Base-by-base conservation (phyloP, 352 stramenopile species). In the Blastocystis sp. region DNA sequence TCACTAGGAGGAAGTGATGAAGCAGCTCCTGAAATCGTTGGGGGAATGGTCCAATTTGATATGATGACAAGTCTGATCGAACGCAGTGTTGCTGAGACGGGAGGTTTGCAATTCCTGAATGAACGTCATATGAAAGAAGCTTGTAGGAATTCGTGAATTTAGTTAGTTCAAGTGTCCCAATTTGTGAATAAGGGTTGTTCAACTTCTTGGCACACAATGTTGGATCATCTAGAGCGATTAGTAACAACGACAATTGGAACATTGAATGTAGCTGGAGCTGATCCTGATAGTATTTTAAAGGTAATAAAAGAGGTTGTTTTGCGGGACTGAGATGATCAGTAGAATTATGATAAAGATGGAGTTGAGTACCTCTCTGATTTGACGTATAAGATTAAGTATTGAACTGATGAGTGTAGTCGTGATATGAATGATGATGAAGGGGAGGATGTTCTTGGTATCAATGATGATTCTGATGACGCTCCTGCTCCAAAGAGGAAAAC, bases 161-260 rank as follows among this genome's bases (percentile, higher is more conserved):
- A 17, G 51, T 27, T 15, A 27, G 33, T 17, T 22, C 3, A 48
- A 81, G 70, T 81, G 44, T 81, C 70, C 4, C 70, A 81, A 56
- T 81, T 48, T 44, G 70, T 81, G 70, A 81, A 81, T 64, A 81
- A 81, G 51, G 40, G 70, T 27, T 81, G 70, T 4, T 81, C 70
- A 2, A 60, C 15, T 19, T 81, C 70, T 13, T 81, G 70, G 70
- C 22, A 81, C 4, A 40, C 44, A 22, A 81, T 81, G 70, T 19
- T 81, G 42, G 27, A 62, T 11, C 70, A 81, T 81, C 19, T 81
- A 0, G 53, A 42, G 15, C 42, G 54, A 11, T 37, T 60, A 27
- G 27, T 22, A 6, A n/a, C 22, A 13, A n/a, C 7, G 6, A 56
- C 24, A 0, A 35, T 60, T 22, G 2, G 35, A 42, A 17, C 19